phyloP scores from a whole-genome alignment of 2,329 filamentous ascomycete genomes.

The Ascocoryne sarcoides region DNA sequence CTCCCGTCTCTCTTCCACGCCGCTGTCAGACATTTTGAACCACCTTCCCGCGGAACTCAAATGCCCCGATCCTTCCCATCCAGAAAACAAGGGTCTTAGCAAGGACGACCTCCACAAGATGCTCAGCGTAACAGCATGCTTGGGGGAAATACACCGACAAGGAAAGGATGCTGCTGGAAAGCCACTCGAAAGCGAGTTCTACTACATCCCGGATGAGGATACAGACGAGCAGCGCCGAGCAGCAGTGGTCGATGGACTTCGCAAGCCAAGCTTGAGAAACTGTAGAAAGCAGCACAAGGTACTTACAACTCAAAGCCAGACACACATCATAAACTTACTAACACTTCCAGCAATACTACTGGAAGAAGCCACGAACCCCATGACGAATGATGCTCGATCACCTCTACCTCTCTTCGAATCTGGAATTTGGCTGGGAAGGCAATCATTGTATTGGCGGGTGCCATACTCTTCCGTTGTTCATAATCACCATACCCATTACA shows the following conservation, averaged over 20 bases:
- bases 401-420: too few species aligned
- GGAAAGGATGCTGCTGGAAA: conserved; percentile 97
- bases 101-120: conserved; percentile 59
- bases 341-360: conserved; percentile 54
- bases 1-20: conserved; percentile 84
- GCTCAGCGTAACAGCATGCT: conserved; percentile 65
- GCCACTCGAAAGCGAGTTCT: conserved; percentile 89
- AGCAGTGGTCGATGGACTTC: conserved; percentile 75
- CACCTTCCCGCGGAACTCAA: conserved; percentile 66
- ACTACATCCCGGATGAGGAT: conserved; percentile 87
- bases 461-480: conserved; percentile 11
- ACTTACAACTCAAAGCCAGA: conserved; percentile 24
- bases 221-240: conserved; percentile 67
- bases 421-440: neutral
- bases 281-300: conserved; percentile 98
- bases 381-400: conserved; percentile 25
- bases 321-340: conserved; percentile 6
- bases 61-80: conserved; percentile 25
- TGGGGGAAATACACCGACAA: conserved; percentile 80
- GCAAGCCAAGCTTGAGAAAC: conserved; percentile 79
- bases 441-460: too few species aligned
- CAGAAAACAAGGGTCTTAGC: conserved; percentile 39
- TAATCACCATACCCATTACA: conserved; percentile 20
- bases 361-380: conserved; percentile 55
- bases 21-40: conserved; percentile 79